phyloP scores from a whole-genome alignment of 2,329 filamentous ascomycete species.

The Raffaelea arxii region DNA sequence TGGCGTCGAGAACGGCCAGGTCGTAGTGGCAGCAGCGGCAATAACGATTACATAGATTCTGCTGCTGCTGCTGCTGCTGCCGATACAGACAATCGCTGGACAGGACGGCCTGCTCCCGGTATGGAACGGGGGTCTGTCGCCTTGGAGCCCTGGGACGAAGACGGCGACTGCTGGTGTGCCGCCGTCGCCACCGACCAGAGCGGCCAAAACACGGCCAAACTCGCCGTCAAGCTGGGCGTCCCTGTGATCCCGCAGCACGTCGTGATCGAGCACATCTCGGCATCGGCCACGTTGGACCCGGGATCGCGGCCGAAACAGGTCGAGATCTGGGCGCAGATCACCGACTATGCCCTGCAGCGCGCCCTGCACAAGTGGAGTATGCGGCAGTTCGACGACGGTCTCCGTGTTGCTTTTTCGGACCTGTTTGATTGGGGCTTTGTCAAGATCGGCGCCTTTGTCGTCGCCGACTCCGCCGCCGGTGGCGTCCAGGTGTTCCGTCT shows the following conservation, averaged over 20 bases:
- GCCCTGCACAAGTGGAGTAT: constrained; percentile 29
- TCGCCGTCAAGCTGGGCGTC: constrained; percentile 53
- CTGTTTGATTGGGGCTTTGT: constrained; percentile 34
- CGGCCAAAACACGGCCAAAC: constrained; percentile 27
- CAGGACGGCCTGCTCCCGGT: constrained; percentile 5
- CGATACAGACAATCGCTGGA: not conserved
- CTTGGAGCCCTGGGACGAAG: constrained; percentile 62
- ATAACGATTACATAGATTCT: not conserved
- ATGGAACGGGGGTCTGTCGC: constrained; percentile 31
- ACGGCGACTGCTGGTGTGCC: constrained; percentile 84
- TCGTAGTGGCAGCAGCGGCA: not conserved
- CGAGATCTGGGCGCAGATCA: constrained; percentile 58
- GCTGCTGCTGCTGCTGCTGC: too few species aligned
- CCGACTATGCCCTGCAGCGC: constrained; percentile 32
- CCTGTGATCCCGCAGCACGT: constrained; percentile 57
- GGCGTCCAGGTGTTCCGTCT: constrained; percentile 43
- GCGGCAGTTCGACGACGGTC: constrained; percentile 26
- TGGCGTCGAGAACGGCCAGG: too few species aligned
- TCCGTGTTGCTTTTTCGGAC: too few species aligned
- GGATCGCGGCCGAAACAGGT: constrained; percentile 55
- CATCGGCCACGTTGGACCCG: constrained; percentile 50
- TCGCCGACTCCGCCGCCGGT: constrained; percentile 31
- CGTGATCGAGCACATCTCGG: constrained; percentile 62
- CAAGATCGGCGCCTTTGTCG: constrained; percentile 48
- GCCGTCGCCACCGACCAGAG: constrained; percentile 19